Percentiles rank a stretch among this genome's conserved stretches.
These are phyloP conservation scores for Xanthoconium purpureum DNA, from an alignment of 768 basidiomycete species.

Conservation along the genomic window DNA sequence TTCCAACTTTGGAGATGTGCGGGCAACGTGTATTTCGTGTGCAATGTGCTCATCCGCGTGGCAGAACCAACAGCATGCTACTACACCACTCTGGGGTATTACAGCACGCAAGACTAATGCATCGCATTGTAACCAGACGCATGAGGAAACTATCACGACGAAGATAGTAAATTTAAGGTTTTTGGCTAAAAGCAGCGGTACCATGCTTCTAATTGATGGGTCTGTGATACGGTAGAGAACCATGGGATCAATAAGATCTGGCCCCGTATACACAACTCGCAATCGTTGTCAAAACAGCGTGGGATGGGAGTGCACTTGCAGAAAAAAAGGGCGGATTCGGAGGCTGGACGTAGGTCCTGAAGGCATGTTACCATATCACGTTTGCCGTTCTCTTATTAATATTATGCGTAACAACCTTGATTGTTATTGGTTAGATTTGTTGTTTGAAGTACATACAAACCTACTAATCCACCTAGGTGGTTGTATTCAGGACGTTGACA, in stretches of 20 bases:
- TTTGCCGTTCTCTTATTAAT: neutral
- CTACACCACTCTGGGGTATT: conserved; percentile 15
- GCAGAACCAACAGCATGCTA: conserved; percentile 3
- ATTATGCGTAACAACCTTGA: neutral
- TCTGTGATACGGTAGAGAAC: conserved; percentile 12
- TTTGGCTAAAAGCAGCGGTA: conserved; percentile 25
- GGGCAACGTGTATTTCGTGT: conserved; percentile 20
- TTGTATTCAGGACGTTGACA: neutral
- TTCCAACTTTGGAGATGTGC: neutral
- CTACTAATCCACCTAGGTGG: neutral
- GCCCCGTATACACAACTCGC: conserved; percentile 8
- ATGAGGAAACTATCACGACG: conserved; percentile 17
- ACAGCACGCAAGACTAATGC: conserved; percentile 11
- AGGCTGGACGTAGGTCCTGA: neutral
- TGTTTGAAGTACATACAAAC: neutral
- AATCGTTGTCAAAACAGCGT: neutral
- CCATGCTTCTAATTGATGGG: conserved; percentile 24
- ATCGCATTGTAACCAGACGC: conserved; percentile 20
- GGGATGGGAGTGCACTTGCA: neutral
- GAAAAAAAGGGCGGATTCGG: neutral
- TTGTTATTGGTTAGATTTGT: too few species aligned
- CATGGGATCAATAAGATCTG: conserved; percentile 22
- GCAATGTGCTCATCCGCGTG: conserved; percentile 8
- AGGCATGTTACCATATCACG: neutral
- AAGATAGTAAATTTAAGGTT: conserved; percentile 26